Percentiles rank a stretch among this genome's conserved stretches.
Conservation (phyloP, 2,329 filamentous ascomycete species). For the Talaromyces islandicus region DNA sequence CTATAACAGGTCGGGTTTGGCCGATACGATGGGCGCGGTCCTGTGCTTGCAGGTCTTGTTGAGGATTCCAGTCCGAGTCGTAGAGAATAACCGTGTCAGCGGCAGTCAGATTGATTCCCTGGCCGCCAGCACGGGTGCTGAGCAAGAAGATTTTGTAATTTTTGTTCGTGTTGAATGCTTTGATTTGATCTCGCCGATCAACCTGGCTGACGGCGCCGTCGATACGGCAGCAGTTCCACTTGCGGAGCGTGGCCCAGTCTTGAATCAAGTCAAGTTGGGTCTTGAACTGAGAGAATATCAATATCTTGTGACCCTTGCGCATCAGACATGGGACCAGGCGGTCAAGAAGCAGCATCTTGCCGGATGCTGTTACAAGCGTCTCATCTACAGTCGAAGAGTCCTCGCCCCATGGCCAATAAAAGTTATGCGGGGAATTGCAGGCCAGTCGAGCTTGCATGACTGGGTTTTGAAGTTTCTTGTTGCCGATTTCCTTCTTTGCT, state of each 20-base stretch:
- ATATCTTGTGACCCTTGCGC: constrained; percentile 71
- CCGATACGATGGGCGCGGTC: constrained; percentile 94
- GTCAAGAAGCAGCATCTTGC: constrained; percentile 94
- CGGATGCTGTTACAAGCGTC: constrained; percentile 75
- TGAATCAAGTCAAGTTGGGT: constrained; percentile 87
- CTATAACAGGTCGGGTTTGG: constrained; percentile 83
- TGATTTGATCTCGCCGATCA: constrained; percentile 64
- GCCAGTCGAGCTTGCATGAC: constrained; percentile 86
- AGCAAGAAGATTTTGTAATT: constrained; percentile 74
- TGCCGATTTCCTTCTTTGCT: constrained; percentile 77
- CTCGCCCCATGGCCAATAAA: constrained; percentile 82
- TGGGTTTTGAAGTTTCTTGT: constrained; percentile 89
- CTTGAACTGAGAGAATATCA: constrained; percentile 96
- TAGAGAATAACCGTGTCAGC: constrained; percentile 92
- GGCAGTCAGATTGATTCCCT: constrained; percentile 88
- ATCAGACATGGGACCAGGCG: constrained; percentile 74
- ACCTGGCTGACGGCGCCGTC: constrained; percentile 79
- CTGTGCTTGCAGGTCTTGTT: constrained; percentile 94
- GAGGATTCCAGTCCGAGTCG: constrained; percentile 89
- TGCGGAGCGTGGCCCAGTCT: constrained; percentile 74
- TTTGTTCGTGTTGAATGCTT: constrained; percentile 62
- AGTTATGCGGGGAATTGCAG: constrained; percentile 93
- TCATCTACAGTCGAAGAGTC: constrained; percentile 63
- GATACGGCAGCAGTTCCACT: constrained; percentile 81
- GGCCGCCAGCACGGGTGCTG: constrained; percentile 84